Conservation (phyloP, 129 eudicot genomes). For the Flaveria ramosissima region DNA sequence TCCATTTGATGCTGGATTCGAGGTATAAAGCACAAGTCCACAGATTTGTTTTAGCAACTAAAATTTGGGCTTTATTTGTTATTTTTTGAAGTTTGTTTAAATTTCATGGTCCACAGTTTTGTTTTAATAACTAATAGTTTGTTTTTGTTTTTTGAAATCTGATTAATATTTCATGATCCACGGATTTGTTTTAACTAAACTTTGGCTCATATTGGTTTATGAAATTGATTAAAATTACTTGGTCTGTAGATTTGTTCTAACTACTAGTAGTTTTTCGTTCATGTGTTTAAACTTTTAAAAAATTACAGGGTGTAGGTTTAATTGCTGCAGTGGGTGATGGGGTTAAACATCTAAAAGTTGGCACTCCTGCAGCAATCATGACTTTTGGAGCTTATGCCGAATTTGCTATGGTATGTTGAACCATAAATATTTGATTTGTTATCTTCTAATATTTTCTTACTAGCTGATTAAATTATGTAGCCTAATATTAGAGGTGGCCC, state of each 20-base stretch:
- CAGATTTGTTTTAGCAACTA: background rate
- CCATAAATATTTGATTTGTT: background rate
- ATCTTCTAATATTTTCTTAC: background rate
- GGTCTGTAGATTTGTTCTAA: background rate
- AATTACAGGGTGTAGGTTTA: conserved; percentile 85
- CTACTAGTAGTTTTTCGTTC: background rate
- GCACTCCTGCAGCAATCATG: conserved; percentile 92
- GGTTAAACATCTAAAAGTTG: conserved; percentile 65
- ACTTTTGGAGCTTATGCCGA: conserved; percentile 92
- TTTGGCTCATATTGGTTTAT: background rate
- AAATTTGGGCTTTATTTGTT: background rate
- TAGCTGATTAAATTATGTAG: background rate
- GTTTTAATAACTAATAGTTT: background rate
- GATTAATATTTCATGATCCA: background rate
- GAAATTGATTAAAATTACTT: background rate
- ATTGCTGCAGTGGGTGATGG: conserved; percentile 88
- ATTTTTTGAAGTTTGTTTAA: background rate
- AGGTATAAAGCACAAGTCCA: conserved; percentile 45
- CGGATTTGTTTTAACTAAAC: background rate
- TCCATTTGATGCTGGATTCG: conserved; percentile 95
- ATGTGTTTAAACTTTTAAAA: background rate
- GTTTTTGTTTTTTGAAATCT: background rate
- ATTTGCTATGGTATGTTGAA: conserved; percentile 59
- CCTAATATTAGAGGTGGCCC: background rate
- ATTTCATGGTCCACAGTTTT: background rate